These are phyloP conservation scores for Circinella minor DNA, from an alignment of 371 early-diverging fungal genomes.

Conservation along the genomic window DNA sequence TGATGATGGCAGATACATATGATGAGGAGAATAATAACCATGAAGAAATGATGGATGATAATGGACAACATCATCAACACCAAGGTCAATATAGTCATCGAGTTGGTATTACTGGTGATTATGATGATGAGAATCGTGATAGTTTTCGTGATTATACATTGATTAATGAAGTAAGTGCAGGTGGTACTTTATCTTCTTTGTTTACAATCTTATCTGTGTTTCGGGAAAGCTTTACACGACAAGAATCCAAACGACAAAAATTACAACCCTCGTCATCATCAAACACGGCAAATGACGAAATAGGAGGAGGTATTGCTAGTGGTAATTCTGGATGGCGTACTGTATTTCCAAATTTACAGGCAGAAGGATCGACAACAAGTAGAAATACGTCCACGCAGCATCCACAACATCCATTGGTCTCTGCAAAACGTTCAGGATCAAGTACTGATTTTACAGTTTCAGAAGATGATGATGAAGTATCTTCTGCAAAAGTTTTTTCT, in stretches of 20 bases:
- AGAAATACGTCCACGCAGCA: neutral
- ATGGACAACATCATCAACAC: conserved; percentile 1
- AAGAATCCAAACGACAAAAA: conserved; percentile 25
- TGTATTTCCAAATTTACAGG: conserved; percentile 51
- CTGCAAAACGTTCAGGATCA: neutral
- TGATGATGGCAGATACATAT: conserved; percentile 20
- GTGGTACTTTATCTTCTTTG: conserved; percentile 91
- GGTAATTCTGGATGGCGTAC: conserved; percentile 36
- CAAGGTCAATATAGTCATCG: conserved; percentile 1
- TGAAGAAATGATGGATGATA: no score
- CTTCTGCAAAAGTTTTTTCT: neutral
- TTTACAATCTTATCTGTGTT: conserved; percentile 93
- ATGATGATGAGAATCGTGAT: conserved; percentile 23
- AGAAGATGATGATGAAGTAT: conserved; percentile 14
- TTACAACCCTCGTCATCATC: conserved; percentile 6
- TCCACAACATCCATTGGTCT: neutral
- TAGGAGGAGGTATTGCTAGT: conserved; percentile 12
- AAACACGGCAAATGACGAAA: conserved; percentile 20
- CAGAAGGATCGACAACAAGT: conserved; percentile 10
- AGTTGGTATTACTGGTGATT: neutral
- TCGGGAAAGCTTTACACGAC: conserved; percentile 76
- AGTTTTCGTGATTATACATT: conserved; percentile 69
- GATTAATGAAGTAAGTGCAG: conserved; percentile 86
- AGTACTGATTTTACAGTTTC: conserved; percentile 6
- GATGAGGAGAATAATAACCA: conserved; percentile 24